Base-by-base conservation (phyloP, 345 rosid species). In the Raphanus raphanistrum region DNA sequence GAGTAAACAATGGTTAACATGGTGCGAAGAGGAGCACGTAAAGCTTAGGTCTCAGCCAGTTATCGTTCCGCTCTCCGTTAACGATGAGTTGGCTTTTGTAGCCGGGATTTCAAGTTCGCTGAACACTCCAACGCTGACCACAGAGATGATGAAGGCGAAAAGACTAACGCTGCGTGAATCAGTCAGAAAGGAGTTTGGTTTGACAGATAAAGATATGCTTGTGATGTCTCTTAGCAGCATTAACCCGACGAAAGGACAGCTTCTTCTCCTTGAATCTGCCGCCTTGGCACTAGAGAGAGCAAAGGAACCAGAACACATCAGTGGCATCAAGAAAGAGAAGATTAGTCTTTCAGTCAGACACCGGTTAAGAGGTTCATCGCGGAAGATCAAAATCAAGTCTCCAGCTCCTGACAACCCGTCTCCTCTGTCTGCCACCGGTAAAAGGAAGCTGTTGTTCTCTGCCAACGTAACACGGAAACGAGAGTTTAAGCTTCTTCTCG, bases 161-260 rank as follows among this genome's bases (percentile, higher is more conserved):
- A 84, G 84, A 84, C 79, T 80, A 66, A 63, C 74, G 55, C 83
- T 94, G 61, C 88, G 97, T 72, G 84, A 85, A 73, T 76, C 92
- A 38, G 90, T 89, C 59, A 86, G 98, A 77, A 79, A 76, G 75
- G 93, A 90, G 79, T 90, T 94, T 83, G 95, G 95, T 67, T 83
- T 94, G 81, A 71, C 84, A 63, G 91, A 92, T 43, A 82, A 70
- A 4, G 94, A 94, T 79, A 83, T 94, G 92, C 98, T 94, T 58
- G 88, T 90, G 82, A 85, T 94, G 84, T 85, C 98, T 71, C 91
- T 92, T 21, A 89, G 98, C 84, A 94, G 98, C 82, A 89, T 94
- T 86, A 94, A 94, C 28, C 82, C 95, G 13, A 95, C 90, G 50
- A 94, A 92, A 80, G 98, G 98, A 54, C 98, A 94, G 81, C 91